Base-by-base conservation (phyloP, 768 basidiomycete species). In the Tylopilus plumbeoviolaceoides region DNA sequence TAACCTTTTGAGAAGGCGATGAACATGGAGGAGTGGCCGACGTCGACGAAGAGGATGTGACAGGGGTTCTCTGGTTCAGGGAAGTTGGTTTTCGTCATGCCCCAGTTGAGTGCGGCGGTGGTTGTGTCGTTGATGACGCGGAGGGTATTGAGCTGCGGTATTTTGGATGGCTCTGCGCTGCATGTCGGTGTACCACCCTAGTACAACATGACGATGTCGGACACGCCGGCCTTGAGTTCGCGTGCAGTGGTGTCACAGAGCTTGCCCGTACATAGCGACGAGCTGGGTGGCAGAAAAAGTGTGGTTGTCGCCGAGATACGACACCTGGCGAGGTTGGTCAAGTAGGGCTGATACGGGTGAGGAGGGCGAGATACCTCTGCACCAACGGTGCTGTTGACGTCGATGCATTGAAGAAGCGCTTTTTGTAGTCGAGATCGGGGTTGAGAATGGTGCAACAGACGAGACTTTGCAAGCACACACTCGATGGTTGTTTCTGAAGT, bases 1-100 rank as follows among this genome's bases (percentile, higher is more conserved):
- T n/a, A n/a, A n/a, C n/a, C n/a, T n/a, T n/a, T n/a, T n/a, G n/a
- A n/a, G n/a, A n/a, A n/a, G 62, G 91, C 69, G 55, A 88, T 90
- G 23, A 91, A 88, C 73, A 94, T 78, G 73, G 83, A 83, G 6
- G 91, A 91, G 78, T 98, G 97, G 46, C 97, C 97, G 54, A 95
- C 83, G 63, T 99, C 97, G 63, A 98, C 83, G 65, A 99, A 98
- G 58, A 87, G 89, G 70, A 99, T 85, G 69, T 97, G 81, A 33
- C 87, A 81, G 0, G 95, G 87, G 58, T 74, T 76, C 56, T 95
- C 93, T 30, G 84, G 69, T 12, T 87, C 84, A 18, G 97, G 97
- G 41, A 99, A 59, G 95, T 99, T 79, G n/a, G n/a, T n/a, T n/a
- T n/a, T n/a, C n/a, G n/a, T n/a, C n/a, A 98, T 98, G 61, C 97